Base-by-base conservation (phyloP, 2,329 filamentous ascomycete species). In the Penicillium sp. region DNA sequence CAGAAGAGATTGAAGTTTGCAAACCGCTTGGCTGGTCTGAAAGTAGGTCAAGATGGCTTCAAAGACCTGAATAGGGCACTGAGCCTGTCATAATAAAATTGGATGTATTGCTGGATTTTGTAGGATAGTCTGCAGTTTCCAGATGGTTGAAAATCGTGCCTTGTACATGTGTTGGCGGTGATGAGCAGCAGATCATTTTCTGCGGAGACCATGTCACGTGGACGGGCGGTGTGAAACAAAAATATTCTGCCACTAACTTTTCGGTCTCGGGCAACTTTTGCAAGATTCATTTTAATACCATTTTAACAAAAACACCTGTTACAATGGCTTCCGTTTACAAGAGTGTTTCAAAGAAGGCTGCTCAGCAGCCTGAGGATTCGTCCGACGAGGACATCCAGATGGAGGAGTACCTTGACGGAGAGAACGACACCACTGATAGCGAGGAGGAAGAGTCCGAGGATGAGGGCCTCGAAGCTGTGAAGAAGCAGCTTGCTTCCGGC, bases 311-410 rank as follows among this genome's bases (percentile, higher is more conserved):
- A 53, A 55, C 48, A 50, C 18, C 34, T 56, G 36, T 58, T 68
- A 74, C 62, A 58, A 89, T 91, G 88, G 86, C 87, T 47, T 80
- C 88, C 40, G 87, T 91, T 24, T 91, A 90, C 77, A 91, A 91
- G 71, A 86, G 87, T 14, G 77, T 91, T 49, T 87, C 86, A 5
- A 90, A 88, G 74, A 75, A 77, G 63, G 61, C 70, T 48, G 74
- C 77, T 52, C 77, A 75, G 51, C 75, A 67, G 43, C 66, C 77
- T 47, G 82, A 83, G 63, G 76, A 79, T 50, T 69, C 76, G 47
- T 81, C 85, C 44, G 77, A 70, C 48, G 65, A 72, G 52, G 63
- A 74, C 71, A 31, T 76, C 73, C 62, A 68, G 32, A 72, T 73
- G 68, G 67, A 70, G 34, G 71, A 74, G 43, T 54, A 74, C 44